phyloP scores from a whole-genome alignment of 1,284 basidiomycete genomes.

The Kalmanozyma brasiliensis region DNA sequence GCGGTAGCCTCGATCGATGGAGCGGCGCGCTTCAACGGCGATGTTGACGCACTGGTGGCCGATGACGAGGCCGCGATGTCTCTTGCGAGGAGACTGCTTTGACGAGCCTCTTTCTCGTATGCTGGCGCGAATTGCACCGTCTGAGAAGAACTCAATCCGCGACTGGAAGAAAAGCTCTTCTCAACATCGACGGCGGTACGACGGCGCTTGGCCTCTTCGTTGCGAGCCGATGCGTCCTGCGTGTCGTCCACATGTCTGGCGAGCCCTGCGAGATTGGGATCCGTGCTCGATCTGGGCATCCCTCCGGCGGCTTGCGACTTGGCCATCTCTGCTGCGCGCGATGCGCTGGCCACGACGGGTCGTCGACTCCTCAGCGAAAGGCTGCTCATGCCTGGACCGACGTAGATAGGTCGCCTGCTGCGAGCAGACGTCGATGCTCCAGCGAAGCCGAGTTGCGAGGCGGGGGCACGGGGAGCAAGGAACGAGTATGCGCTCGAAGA shows the following conservation, averaged over 20 bases:
- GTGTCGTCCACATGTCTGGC: constrained; percentile 12
- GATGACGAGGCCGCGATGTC: constrained; percentile 15
- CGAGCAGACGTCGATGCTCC: constrained; percentile 11
- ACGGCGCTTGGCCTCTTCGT: constrained; percentile 43
- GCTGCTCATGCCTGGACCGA: constrained; percentile 48
- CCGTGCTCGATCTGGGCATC: constrained; percentile 39
- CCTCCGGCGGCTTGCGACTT: constrained; percentile 9
- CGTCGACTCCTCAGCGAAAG: constrained; percentile 41
- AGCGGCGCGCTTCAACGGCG: constrained; percentile 35
- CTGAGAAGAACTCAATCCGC: constrained; percentile 2
- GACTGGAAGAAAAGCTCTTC: not conserved
- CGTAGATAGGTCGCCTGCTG: constrained; percentile 36
- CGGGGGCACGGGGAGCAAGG: constrained; percentile 37
- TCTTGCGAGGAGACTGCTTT: constrained; percentile 43
- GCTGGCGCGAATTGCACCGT: constrained; percentile 33
- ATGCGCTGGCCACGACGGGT: constrained; percentile 33
- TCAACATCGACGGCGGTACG: constrained; percentile 13
- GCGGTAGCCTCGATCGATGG: constrained; percentile 21
- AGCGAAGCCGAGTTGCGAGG: constrained; percentile 10
- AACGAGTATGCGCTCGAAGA: constrained; percentile 43
- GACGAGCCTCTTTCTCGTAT: constrained; percentile 25
- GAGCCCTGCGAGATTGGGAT: constrained; percentile 29
- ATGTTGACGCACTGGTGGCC: constrained; percentile 2
- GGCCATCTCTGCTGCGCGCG: constrained; percentile 23
- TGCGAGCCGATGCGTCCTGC: constrained; percentile 21